A percentile compares a stretch with the other conserved stretches of the same genome.
Evolutionary conservation across 768 basidiomycete species (phyloP).

Genomic region (Lentinula aciculospora): DNA sequence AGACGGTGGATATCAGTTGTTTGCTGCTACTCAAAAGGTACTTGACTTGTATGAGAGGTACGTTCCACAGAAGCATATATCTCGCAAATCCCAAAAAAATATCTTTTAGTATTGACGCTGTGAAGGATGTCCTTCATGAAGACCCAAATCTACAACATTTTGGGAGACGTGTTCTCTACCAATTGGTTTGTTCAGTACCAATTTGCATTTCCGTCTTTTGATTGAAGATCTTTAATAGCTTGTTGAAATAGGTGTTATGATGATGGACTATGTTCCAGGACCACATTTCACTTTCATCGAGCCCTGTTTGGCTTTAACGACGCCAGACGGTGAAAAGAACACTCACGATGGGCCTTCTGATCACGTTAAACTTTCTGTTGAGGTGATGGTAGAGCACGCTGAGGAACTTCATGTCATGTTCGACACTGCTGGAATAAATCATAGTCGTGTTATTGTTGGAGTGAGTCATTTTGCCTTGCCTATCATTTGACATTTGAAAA

Average conservation of each 20-base stretch:
- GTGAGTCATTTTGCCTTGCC: not conserved
- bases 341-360: not conserved
- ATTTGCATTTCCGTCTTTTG: too few relatives aligned
- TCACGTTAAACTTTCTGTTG: not conserved
- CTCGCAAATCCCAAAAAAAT: too few relatives aligned
- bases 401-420: not conserved
- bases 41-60: not conserved
- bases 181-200: not conserved
- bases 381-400: not conserved
- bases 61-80: too few relatives aligned
- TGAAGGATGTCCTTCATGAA: not conserved
- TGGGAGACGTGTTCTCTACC: not conserved
- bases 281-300: slow-evolving; percentile 4
- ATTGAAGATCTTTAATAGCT: too few relatives aligned
- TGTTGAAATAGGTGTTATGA: not conserved
- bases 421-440: not conserved
- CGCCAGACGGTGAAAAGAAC: not conserved
- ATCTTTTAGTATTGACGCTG: not conserved
- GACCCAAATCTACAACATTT: not conserved
- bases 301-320: not conserved
- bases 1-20: not conserved
- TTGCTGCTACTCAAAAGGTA: not conserved
- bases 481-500: not conserved
- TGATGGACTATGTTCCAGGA: not conserved
- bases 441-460: not conserved